Percentiles rank a stretch among this genome's conserved stretches.
phyloP scores from a whole-genome alignment of 331 rosid genomes.

The Prunus yedoensis region DNA sequence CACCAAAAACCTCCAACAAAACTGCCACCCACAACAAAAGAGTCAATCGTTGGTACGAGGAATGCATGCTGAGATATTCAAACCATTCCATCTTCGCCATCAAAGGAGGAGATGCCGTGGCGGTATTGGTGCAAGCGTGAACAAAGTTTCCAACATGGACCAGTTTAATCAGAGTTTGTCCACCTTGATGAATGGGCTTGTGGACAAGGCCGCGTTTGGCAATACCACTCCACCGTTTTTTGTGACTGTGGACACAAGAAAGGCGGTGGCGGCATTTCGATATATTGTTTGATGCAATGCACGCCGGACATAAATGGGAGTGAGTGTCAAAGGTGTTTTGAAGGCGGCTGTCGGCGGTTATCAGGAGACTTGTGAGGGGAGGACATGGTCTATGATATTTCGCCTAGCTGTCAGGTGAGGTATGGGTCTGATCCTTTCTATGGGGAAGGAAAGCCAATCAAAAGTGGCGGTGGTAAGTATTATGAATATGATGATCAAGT shows the following conservation, averaged over 20 bases:
- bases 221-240: conserved; percentile 19
- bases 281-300: conserved; percentile 29
- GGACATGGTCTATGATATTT: conserved; percentile 3
- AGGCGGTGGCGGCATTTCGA: not conserved
- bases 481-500: not conserved
- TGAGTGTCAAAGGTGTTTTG: conserved; percentile 10
- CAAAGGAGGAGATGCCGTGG: conserved; percentile 10
- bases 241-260: conserved; percentile 28
- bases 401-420: conserved; percentile 5
- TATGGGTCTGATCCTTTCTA: not conserved
- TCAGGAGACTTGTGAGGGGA: not conserved
- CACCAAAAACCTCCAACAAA: not conserved
- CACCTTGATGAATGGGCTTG: conserved; percentile 1
- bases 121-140: not conserved
- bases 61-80: conserved; percentile 18
- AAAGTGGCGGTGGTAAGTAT: not conserved
- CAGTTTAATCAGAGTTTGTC: conserved; percentile 2
- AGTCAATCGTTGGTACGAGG: conserved; percentile 18
- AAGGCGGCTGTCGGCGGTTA: not conserved
- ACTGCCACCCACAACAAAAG: conserved; percentile 4
- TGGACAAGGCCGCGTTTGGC: not conserved
- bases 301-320: not conserved
- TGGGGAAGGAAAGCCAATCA: not conserved
- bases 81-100: conserved; percentile 5
- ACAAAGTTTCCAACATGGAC: not conserved